These are phyloP conservation scores for Fusarium ambrosium DNA, from an alignment of 2,329 filamentous ascomycete genomes.

Conservation along the genomic window DNA sequence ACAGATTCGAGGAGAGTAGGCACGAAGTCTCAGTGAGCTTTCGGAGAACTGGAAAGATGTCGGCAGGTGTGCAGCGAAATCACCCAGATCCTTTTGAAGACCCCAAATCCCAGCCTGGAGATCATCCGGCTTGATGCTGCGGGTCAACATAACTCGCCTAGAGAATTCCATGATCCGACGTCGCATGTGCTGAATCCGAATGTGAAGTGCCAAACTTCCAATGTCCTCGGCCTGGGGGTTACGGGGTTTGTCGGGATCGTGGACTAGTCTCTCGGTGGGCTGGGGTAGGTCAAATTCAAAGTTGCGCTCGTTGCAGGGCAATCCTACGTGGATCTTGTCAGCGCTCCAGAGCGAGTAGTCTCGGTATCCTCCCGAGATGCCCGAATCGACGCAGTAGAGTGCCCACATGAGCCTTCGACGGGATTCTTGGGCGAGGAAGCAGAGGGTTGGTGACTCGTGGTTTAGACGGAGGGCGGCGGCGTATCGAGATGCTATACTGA, in stretches of 20 bases:
- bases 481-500: constrained; percentile 58
- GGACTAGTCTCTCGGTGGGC: constrained; percentile 65
- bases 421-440: constrained; percentile 58
- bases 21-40: constrained; percentile 66
- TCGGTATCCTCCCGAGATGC: constrained; percentile 58
- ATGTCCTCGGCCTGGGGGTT: constrained; percentile 62
- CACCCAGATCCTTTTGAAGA: constrained; percentile 63
- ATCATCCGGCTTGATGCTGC: constrained; percentile 58
- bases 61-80: constrained; percentile 67
- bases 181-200: constrained; percentile 68
- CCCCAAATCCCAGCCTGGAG: constrained; percentile 60
- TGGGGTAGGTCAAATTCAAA: constrained; percentile 71
- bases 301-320: constrained; percentile 60
- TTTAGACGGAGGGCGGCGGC: constrained; percentile 60
- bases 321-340: constrained; percentile 57
- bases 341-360: constrained; percentile 61
- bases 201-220: constrained; percentile 68
- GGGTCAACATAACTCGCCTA: constrained; percentile 55
- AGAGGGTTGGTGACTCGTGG: constrained; percentile 57
- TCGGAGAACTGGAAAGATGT: constrained; percentile 71
- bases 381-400: constrained; percentile 58
- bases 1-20: constrained; percentile 69
- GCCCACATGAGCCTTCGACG: constrained; percentile 61
- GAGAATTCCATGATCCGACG: constrained; percentile 68
- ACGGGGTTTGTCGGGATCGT: constrained; percentile 55